Conservation (phyloP, 768 basidiomycete species). For the Serendipita indica region DNA sequence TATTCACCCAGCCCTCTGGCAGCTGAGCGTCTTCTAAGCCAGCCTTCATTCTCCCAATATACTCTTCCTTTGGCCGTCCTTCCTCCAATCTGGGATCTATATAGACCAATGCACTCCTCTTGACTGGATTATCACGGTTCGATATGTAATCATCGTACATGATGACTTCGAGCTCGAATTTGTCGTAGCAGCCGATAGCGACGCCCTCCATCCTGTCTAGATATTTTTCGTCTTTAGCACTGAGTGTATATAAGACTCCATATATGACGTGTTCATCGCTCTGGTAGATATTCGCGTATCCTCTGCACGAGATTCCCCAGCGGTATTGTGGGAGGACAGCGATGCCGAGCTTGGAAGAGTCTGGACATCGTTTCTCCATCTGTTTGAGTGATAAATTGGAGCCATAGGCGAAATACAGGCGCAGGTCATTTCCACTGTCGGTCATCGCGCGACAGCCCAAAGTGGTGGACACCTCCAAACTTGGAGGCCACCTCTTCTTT, state of each 20-base stretch:
- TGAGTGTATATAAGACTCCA: constrained; percentile 3
- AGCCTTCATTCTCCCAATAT: constrained; percentile 1
- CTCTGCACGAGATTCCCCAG: not conserved
- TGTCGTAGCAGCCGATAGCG: not conserved
- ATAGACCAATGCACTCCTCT: constrained; percentile 1
- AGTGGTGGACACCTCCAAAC: no score
- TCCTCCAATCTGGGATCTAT: constrained; percentile 1
- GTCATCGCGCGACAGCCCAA: no score
- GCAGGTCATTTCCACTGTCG: no score
- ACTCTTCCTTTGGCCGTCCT: not conserved
- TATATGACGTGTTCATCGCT: not conserved
- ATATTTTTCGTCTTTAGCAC: not conserved
- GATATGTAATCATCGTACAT: not conserved
- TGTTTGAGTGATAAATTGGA: constrained; percentile 9
- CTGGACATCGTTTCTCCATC: constrained; percentile 7
- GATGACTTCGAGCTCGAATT: not conserved
- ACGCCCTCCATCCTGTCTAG: constrained; percentile 11
- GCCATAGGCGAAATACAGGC: constrained; percentile 9
- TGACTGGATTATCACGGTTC: not conserved
- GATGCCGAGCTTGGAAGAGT: not conserved
- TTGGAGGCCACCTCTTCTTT: no score
- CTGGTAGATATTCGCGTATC: constrained; percentile 4
- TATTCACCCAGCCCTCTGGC: not conserved
- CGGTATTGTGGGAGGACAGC: constrained; percentile 1
- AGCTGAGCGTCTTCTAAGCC: constrained; percentile 4